Evolutionary conservation across 2,329 filamentous ascomycete genomes (phyloP).

Genomic region (Fusarium sp.): DNA sequence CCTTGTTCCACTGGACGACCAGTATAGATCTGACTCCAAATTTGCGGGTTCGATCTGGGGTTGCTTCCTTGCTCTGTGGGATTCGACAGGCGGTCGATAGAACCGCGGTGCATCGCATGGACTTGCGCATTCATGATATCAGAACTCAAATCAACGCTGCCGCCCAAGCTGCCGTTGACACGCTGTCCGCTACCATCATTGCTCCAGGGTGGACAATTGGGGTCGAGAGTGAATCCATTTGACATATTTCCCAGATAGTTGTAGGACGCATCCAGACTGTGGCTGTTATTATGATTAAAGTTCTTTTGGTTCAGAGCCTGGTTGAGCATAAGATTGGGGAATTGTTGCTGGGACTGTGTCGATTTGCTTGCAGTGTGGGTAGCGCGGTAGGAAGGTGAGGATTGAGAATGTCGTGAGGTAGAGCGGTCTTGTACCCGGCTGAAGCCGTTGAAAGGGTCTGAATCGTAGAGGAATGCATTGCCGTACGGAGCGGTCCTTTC

Average conservation of each 20-base stretch:
- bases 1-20: conserved; percentile 54
- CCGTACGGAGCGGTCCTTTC: conserved; percentile 42
- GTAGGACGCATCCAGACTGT: conserved; percentile 47
- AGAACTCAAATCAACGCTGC: conserved; percentile 37
- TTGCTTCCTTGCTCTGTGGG: conserved; percentile 49
- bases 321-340: conserved; percentile 54
- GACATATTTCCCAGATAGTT: conserved; percentile 46
- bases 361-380: conserved; percentile 60
- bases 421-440: conserved; percentile 66
- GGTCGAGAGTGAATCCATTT: conserved; percentile 60
- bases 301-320: conserved; percentile 49
- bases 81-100: conserved; percentile 54
- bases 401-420: conserved; percentile 65
- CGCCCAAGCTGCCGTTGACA: conserved; percentile 48
- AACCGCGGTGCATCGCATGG: conserved; percentile 52
- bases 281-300: conserved; percentile 49
- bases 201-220: conserved; percentile 61
- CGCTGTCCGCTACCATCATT: conserved; percentile 47
- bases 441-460: conserved; percentile 38
- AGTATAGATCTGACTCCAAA: conserved; percentile 56
- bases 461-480: conserved; percentile 45
- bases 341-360: conserved; percentile 60
- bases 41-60: conserved; percentile 45
- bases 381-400: conserved; percentile 6
- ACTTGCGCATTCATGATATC: conserved; percentile 49